These are phyloP conservation scores for Puccinia coronata DNA, from an alignment of 1,284 basidiomycete genomes.

Conservation along the genomic window DNA sequence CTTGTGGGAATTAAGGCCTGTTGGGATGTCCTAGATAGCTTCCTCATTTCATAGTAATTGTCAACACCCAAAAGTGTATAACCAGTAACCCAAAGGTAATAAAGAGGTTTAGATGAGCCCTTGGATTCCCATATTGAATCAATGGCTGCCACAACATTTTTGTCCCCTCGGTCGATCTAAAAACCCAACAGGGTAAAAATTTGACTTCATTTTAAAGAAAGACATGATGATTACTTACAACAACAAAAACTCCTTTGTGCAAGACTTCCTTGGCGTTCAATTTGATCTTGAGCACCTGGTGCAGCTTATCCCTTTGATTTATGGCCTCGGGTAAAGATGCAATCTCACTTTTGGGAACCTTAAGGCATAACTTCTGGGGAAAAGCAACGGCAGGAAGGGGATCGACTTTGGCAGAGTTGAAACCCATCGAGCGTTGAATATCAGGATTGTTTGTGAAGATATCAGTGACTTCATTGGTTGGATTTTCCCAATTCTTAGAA, in stretches of 20 bases:
- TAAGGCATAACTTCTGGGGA: not conserved
- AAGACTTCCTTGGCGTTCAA: not conserved
- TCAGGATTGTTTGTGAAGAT: not conserved
- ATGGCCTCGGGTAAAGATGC: not conserved
- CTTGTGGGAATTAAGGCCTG: not conserved
- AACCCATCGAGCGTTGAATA: not conserved
- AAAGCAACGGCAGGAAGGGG: not conserved
- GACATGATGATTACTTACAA: not conserved
- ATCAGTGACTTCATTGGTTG: not conserved
- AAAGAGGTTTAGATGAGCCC: not conserved
- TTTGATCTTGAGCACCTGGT: not conserved
- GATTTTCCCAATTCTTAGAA: not conserved
- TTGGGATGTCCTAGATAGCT: not conserved
- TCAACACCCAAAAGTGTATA: not conserved
- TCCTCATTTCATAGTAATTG: not conserved
- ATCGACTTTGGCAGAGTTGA: not conserved
- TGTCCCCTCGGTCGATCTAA: not conserved
- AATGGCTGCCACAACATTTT: not conserved
- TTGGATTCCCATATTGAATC: not conserved
- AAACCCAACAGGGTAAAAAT: not conserved
- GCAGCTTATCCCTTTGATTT: not conserved
- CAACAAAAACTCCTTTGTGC: not conserved
- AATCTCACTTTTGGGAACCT: not conserved
- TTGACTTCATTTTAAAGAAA: not conserved
- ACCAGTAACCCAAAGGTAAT: not conserved